These are phyloP conservation scores for Grosmannia clavigera DNA, from an alignment of 2,329 filamentous ascomycete genomes.

Conservation along the genomic window DNA sequence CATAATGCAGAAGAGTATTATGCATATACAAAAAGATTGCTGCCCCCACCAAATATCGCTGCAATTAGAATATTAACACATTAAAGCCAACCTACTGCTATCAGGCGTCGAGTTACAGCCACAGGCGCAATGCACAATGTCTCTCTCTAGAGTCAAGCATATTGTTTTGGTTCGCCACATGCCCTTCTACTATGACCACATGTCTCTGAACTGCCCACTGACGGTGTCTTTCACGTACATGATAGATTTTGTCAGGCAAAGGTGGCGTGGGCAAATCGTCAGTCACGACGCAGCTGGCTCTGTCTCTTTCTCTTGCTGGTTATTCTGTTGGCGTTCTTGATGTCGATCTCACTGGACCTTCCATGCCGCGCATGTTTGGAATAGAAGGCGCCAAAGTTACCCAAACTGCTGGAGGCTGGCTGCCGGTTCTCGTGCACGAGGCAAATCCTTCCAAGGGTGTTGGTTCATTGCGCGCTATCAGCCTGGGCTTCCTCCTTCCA, in stretches of 20 bases:
- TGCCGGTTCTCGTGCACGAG: slow-evolving; percentile 74
- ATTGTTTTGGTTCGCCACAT: slow-evolving; percentile 47
- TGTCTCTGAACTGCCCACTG: neutral
- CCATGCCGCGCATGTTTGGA: slow-evolving; percentile 87
- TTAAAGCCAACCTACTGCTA: neutral
- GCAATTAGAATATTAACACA: neutral
- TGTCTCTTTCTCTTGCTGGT: slow-evolving; percentile 75
- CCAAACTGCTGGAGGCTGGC: slow-evolving; percentile 83
- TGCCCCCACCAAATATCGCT: neutral
- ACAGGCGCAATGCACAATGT: slow-evolving; percentile 33
- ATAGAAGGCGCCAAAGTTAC: slow-evolving; percentile 83
- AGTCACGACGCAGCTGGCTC: slow-evolving; percentile 88
- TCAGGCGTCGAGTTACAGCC: neutral
- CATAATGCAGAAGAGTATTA: neutral
- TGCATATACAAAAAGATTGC: neutral
- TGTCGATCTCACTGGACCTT: slow-evolving; percentile 90
- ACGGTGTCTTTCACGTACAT: neutral
- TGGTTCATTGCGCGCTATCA: slow-evolving; percentile 73
- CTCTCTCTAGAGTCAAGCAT: slow-evolving; percentile 59
- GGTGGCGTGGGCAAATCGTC: slow-evolving; percentile 97
- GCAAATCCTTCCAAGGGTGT: slow-evolving; percentile 36
- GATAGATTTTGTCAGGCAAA: slow-evolving; percentile 78
- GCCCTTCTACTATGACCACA: neutral
- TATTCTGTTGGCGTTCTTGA: slow-evolving; percentile 91
- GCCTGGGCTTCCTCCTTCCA: slow-evolving; percentile 77